Evolutionary conservation across 495 filamentous ascomycete genomes (phyloP), one percentile per base, ranked within the genome.

Genomic region (Jackrogersella multiformis): DNA sequence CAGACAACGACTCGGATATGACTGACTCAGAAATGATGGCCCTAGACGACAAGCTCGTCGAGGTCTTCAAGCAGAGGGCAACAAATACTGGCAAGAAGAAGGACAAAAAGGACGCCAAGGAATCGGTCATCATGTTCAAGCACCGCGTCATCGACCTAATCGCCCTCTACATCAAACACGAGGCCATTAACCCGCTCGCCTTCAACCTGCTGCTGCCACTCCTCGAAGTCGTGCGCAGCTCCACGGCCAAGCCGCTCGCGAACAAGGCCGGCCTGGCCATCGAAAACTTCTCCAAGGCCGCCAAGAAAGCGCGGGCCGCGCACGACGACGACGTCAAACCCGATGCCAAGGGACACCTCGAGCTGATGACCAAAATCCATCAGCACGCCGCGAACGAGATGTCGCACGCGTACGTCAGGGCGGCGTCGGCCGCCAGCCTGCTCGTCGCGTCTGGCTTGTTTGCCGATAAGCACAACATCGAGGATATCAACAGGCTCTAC

Each of bases 21-120:
- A 88, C 92, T 56, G 95, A 98, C 78, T 92, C 93, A 38, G 91
- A 97, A 71, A 99, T 99, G 95, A 89, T 97, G 78, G 88, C 87
- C 10, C 79, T 98, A 28, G 95, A 99, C 74, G 84, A 84, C 15
- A 88, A 91, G 64, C 85, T 99, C 15, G 84, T 87, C 54, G 89
- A 90, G 58, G 90, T 97, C 48, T 97, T 98, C 83, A 83, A 86
- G 57, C 89, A 94, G 59, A 86, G 88, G 42, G 69, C 72, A 36
- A 88, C 85, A 67, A 80, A 77, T 10, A 56, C 73, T 5, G 68
- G 71, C n/a, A 89, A 91, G 75, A 92, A 92, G 76, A 87, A 91
- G 72, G 90, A 95, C 73, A 89, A 89, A 60, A 92, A 90, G 73
- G 90, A 92, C 60, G 92, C 95, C 44, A 92, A 91, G 70, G 90